Evolutionary conservation across 75 land plant genomes (phyloP).

Genomic region (Pinus tabuliformis): DNA sequence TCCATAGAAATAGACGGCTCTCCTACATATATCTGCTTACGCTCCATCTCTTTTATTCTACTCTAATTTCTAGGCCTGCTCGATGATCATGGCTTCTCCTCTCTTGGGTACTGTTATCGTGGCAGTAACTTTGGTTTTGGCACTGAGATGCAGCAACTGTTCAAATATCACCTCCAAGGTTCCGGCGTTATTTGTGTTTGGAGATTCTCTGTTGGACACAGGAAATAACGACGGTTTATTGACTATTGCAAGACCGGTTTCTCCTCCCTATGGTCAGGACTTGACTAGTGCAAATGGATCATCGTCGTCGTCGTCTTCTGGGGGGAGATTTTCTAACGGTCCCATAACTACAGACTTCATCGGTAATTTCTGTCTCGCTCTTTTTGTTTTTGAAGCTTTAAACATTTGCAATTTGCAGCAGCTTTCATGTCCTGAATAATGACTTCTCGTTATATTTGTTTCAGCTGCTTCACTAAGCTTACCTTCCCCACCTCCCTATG

Average conservation of each 20-base stretch:
- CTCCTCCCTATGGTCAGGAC: conserved; percentile 27
- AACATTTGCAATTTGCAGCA: no score
- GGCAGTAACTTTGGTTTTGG: no score
- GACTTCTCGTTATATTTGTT: neutral
- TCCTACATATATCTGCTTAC: no score
- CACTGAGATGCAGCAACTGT: no score
- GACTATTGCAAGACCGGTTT: conserved; percentile 16
- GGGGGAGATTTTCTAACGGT: conserved; percentile 33
- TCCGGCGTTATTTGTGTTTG: conserved; percentile 19
- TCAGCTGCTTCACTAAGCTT: conserved; percentile 7
- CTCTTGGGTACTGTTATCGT: no score
- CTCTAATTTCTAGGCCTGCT: no score
- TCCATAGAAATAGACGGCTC: no score
- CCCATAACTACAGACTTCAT: conserved; percentile 18
- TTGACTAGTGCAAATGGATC: neutral
- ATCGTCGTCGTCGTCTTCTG: neutral
- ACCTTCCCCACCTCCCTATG: conserved; percentile 15
- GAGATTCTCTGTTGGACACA: conserved; percentile 25
- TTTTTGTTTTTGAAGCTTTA: no score
- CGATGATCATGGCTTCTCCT: no score
- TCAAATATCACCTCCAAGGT: neutral
- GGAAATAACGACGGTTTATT: conserved; percentile 20
- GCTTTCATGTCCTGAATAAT: no score
- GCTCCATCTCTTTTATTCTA: no score
- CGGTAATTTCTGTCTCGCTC: neutral